These are phyloP conservation scores for Pisolithus albus DNA, from an alignment of 768 basidiomycete genomes.

Conservation along the genomic window DNA sequence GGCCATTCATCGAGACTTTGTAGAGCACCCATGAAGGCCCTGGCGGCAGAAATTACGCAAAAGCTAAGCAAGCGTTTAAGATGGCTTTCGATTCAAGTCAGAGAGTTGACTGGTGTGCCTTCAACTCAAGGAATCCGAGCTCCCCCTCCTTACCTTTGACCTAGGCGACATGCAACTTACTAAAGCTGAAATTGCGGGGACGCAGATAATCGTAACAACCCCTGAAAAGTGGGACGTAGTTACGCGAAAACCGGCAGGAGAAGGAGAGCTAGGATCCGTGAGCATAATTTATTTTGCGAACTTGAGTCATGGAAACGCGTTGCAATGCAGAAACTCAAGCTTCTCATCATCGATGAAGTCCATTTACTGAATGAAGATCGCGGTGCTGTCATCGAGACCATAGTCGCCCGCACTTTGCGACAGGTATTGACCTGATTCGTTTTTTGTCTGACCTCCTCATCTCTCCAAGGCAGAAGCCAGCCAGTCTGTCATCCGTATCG, in stretches of 20 bases:
- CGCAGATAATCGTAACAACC: conserved; percentile 97
- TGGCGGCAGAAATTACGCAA: conserved; percentile 91
- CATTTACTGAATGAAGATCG: conserved; percentile 96
- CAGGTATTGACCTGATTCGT: conserved; percentile 42
- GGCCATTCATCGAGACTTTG: background rate
- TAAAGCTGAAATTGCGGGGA: conserved; percentile 85
- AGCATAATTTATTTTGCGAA: conserved; percentile 18
- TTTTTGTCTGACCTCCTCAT: background rate
- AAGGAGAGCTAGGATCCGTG: conserved; percentile 93
- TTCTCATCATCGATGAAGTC: conserved; percentile 96
- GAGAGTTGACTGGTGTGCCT: conserved; percentile 77
- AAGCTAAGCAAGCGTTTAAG: conserved; percentile 85
- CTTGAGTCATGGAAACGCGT: background rate
- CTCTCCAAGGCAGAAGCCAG: conserved; percentile 79
- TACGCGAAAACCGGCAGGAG: conserved; percentile 92
- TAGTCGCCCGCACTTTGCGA: conserved; percentile 90
- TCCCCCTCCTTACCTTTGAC: background rate
- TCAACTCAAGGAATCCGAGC: background rate
- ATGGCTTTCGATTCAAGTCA: conserved; percentile 82
- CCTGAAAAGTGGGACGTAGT: conserved; percentile 99
- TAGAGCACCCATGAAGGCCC: conserved; percentile 97
- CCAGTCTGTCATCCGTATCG: conserved; percentile 92
- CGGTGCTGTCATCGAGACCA: conserved; percentile 96
- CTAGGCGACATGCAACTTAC: conserved; percentile 94
- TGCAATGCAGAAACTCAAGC: conserved; percentile 65